Percentiles rank a stretch among this genome's conserved stretches.
phyloP scores from a whole-genome alignment of 495 filamentous ascomycete genomes.

The Acidomyces sp. region DNA sequence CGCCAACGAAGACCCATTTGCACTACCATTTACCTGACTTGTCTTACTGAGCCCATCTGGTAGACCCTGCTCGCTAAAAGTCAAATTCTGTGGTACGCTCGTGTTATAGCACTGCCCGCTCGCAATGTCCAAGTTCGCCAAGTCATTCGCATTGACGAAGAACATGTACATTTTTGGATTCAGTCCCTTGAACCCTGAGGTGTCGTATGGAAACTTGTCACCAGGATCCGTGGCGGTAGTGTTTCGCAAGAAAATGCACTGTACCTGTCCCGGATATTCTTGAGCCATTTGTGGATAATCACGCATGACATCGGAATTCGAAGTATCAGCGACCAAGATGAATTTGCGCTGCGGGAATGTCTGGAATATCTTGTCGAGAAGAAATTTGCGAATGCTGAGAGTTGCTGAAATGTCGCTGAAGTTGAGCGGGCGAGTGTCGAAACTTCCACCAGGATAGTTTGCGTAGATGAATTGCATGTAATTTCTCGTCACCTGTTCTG shows the following conservation, averaged over 20 bases:
- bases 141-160: slow-evolving; percentile 57
- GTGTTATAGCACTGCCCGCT: slow-evolving; percentile 56
- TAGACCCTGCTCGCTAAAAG: slow-evolving; percentile 49
- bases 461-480: slow-evolving; percentile 74
- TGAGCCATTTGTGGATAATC: slow-evolving; percentile 55
- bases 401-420: slow-evolving; percentile 62
- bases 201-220: slow-evolving; percentile 60
- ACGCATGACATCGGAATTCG: slow-evolving; percentile 63
- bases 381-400: slow-evolving; percentile 51
- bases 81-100: slow-evolving; percentile 51
- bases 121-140: slow-evolving; percentile 51
- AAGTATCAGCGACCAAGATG: slow-evolving; percentile 62
- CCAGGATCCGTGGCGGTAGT: slow-evolving; percentile 49
- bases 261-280: slow-evolving; percentile 55
- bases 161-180: slow-evolving; percentile 62
- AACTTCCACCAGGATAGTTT: slow-evolving; percentile 56
- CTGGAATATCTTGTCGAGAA: slow-evolving; percentile 57
- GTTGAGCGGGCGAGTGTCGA: slow-evolving; percentile 67
- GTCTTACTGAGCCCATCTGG: slow-evolving; percentile 4
- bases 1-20: slow-evolving; percentile 1
- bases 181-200: slow-evolving; percentile 50
- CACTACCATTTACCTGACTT: slow-evolving; percentile 4
- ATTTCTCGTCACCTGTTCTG: slow-evolving; percentile 61
- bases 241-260: slow-evolving; percentile 69
- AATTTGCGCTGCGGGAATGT: slow-evolving; percentile 66